Evolutionary conservation across 2,329 filamentous ascomycete species (phyloP).

Genomic region (Pseudogymnoascus sp.): DNA sequence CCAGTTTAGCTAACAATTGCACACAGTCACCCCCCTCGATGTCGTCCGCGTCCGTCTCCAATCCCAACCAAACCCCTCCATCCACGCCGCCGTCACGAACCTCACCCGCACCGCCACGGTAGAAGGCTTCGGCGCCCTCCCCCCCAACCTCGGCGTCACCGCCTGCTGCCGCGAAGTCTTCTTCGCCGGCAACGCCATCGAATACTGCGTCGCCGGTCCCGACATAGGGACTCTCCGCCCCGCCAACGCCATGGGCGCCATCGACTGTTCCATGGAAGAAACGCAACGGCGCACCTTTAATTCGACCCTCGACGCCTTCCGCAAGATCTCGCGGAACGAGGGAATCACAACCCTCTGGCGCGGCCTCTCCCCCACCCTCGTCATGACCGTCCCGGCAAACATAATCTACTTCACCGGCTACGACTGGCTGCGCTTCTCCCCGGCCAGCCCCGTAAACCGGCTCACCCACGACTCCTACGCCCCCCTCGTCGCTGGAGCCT

Average conservation of each 20-base stretch:
- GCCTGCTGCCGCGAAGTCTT: slow-evolving; percentile 96
- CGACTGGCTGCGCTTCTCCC: slow-evolving; percentile 79
- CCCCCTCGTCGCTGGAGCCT: slow-evolving; percentile 71
- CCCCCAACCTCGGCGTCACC: slow-evolving; percentile 80
- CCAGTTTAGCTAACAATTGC: neutral
- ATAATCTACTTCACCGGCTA: slow-evolving; percentile 99
- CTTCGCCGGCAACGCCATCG: slow-evolving; percentile 84
- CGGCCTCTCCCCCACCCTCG: slow-evolving; percentile 83
- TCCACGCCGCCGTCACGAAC: slow-evolving; percentile 45
- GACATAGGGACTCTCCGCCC: slow-evolving; percentile 23
- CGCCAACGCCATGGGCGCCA: slow-evolving; percentile 39
- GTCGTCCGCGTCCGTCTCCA: slow-evolving; percentile 93
- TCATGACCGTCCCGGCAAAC: slow-evolving; percentile 91
- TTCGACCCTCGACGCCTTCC: slow-evolving; percentile 83
- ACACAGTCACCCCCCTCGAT: slow-evolving; percentile 82
- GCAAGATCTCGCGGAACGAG: slow-evolving; percentile 93
- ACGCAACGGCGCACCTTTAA: slow-evolving; percentile 76
- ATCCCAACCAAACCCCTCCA: slow-evolving; percentile 58
- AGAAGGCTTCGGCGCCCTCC: slow-evolving; percentile 60
- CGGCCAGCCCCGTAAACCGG: slow-evolving; percentile 62
- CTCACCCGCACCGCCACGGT: slow-evolving; percentile 47
- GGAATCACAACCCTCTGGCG: slow-evolving; percentile 83
- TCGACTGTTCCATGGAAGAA: slow-evolving; percentile 82
- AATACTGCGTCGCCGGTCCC: slow-evolving; percentile 41
- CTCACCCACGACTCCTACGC: slow-evolving; percentile 62